Evolutionary conservation across 768 basidiomycete genomes (phyloP), one percentile per base, ranked within the genome.

Genomic region (Lactarius tabidus): DNA sequence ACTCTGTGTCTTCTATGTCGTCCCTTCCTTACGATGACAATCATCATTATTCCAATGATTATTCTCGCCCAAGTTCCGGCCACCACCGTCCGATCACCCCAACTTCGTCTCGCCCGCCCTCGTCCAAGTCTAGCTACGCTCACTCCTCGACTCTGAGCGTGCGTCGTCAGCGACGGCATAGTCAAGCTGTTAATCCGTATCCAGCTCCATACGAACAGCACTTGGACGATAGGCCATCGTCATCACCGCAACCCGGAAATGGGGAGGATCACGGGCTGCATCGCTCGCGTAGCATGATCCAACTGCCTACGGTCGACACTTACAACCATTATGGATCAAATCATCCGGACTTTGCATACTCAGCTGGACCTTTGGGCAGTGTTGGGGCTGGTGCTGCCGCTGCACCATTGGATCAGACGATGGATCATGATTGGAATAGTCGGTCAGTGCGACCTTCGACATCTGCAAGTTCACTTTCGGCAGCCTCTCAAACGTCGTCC

Each of bases 161-260:
- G 39, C 84, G 90, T 31, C 82, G 91, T 35, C 82, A 83, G 53
- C 82, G 91, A 52, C 83, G 91, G 63, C 91, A 93, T 75, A 90
- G 88, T 73, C 91, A 93, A 74, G 91, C 91, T 1, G 87, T 93
- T 81, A 89, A 86, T 71, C 91, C 91, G 15, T 93, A 93, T 75
- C 91, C 91, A 20, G 88, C 85, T 67, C 90, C 91, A 53, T 93
- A 93, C 75, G 87, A 80, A 26, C 80, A 80, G 31, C 77, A 79
- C 67, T 52, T 70, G 20, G 69, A 66, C 58, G 69, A 60, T 48
- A 64, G 68, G 39, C 69, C 69, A 15, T 70, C 69, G 26, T 66
- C 67, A n/a, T 68, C 69, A n/a, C 67, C 69, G 18, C 66, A 67
- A 36, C 67, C 67, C 3, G 72, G 72, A 45, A 74, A 72, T 57